phyloP scores from a whole-genome alignment of 176 grass and related monocot genomes.

The Rhynchospora breviuscula region DNA sequence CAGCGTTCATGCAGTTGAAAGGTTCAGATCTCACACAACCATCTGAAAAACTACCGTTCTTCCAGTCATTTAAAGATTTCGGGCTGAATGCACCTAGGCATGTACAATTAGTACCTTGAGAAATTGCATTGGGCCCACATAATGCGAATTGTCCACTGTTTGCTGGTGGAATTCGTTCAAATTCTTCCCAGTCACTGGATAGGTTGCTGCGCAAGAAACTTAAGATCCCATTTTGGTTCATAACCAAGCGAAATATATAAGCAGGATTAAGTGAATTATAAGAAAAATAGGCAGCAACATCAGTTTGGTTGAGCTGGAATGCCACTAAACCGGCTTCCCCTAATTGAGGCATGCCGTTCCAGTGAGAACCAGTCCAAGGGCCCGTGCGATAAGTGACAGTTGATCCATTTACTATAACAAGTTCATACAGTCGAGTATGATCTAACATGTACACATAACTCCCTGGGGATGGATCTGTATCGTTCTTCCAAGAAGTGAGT shows the following conservation, averaged over 20 bases:
- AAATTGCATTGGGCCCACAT: slow-evolving; percentile 15
- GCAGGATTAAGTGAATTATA: background rate
- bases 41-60: background rate
- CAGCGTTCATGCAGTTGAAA: background rate
- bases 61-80: slow-evolving; percentile 11
- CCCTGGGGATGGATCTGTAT: slow-evolving; percentile 5
- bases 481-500: slow-evolving; percentile 15
- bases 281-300: background rate
- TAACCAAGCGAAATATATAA: slow-evolving; percentile 20
- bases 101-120: background rate
- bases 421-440: slow-evolving; percentile 7
- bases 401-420: slow-evolving; percentile 10
- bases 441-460: slow-evolving; percentile 8
- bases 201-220: slow-evolving; percentile 15
- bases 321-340: background rate
- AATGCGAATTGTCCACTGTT: background rate
- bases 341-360: slow-evolving; percentile 13
- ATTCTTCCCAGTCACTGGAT: slow-evolving; percentile 2
- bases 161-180: slow-evolving; percentile 5
- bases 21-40: slow-evolving; percentile 14
- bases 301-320: slow-evolving; percentile 3
- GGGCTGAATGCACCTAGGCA: background rate
- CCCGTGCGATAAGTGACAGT: slow-evolving; percentile 5
- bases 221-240: slow-evolving; percentile 5
- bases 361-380: slow-evolving; percentile 19